Evolutionary conservation across 228 moss, liverwort and hornwort species (phyloP).

Genomic region (Sphagnum fallax): DNA sequence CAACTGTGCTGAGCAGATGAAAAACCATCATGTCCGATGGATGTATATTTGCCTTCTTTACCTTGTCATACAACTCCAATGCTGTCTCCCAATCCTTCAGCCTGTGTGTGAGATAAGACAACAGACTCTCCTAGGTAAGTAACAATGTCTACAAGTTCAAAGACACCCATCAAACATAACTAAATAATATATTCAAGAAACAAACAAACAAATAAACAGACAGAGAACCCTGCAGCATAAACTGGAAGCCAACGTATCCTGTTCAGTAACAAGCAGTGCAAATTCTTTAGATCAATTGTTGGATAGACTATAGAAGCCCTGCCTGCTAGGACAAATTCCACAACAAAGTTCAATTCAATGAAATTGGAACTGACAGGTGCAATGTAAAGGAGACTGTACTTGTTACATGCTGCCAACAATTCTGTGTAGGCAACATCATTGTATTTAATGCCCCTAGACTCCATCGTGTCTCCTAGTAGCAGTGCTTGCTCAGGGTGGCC

Average conservation of each 20-base stretch:
- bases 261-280: constrained; percentile 1
- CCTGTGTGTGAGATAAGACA: constrained; percentile 18
- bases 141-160: constrained; percentile 2
- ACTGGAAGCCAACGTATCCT: not conserved
- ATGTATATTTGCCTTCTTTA: constrained; percentile 30
- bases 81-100: constrained; percentile 70
- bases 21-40: constrained; percentile 36
- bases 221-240: not conserved
- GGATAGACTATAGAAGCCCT: not conserved
- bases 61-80: constrained; percentile 48
- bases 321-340: not conserved
- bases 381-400: constrained; percentile 23
- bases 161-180: not conserved
- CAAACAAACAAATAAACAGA: not conserved
- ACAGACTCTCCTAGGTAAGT: not conserved
- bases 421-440: constrained; percentile 45
- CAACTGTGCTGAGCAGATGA: constrained; percentile 62
- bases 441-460: constrained; percentile 20
- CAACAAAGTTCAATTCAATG: too few species aligned
- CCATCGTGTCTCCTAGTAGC: constrained; percentile 47
- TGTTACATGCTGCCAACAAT: constrained; percentile 67
- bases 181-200: not conserved
- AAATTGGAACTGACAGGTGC: too few species aligned
- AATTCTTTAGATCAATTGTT: not conserved
- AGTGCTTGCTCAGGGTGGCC: constrained; percentile 53